phyloP scores from a whole-genome alignment of 2,329 filamentous ascomycete genomes.

The Penicillium occitanis region DNA sequence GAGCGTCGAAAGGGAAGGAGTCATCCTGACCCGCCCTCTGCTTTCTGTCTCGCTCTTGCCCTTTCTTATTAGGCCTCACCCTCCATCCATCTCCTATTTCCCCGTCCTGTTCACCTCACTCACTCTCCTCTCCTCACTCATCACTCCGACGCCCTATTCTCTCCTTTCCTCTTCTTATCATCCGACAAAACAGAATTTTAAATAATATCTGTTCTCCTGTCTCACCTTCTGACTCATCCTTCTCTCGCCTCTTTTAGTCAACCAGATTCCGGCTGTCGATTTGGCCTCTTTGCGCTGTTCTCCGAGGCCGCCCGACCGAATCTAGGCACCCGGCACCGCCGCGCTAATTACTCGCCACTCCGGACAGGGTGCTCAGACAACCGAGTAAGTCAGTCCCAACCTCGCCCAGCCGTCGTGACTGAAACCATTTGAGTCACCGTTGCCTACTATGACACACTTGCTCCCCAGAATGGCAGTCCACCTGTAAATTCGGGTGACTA shows the following conservation, averaged over 20 bases:
- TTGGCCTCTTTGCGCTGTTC: conserved; percentile 23
- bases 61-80: conserved; percentile 10
- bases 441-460: conserved; percentile 17
- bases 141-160: neutral
- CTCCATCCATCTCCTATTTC: conserved; percentile 8
- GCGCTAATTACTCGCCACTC: conserved; percentile 21
- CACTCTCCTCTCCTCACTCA: neutral
- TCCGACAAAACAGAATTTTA: neutral
- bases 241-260: conserved; percentile 25
- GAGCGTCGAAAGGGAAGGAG: conserved; percentile 8
- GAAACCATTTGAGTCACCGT: conserved; percentile 16
- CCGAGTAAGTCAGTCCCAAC: conserved; percentile 9
- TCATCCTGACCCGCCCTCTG: conserved; percentile 13
- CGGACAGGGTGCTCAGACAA: conserved; percentile 2
- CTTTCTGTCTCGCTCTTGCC: conserved; percentile 3
- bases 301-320: conserved; percentile 10
- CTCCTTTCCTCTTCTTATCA: conserved; percentile 11
- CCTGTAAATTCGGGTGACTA: neutral
- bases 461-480: conserved; percentile 5
- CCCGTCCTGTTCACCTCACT: conserved; percentile 6
- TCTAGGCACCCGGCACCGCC: conserved; percentile 21
- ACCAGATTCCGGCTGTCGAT: conserved; percentile 19
- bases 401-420: neutral
- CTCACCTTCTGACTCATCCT: conserved; percentile 20
- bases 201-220: conserved; percentile 7